Evolutionary conservation across 345 rosid species (phyloP), one percentile per base, ranked within the genome.

Genomic region (Laguncularia racemosa): DNA sequence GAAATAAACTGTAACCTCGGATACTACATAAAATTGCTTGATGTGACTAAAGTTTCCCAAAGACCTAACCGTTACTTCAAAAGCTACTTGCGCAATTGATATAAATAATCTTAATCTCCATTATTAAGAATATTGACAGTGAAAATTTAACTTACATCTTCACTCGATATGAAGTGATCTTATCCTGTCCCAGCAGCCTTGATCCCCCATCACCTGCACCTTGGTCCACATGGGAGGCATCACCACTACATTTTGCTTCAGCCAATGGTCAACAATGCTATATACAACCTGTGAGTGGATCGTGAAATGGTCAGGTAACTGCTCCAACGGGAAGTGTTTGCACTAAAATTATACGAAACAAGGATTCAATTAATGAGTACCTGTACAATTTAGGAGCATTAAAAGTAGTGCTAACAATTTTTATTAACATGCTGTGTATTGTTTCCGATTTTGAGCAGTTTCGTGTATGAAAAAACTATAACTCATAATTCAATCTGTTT

Each of bases 331-430:
- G n/a, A 20, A 40, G 46, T 14, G 11, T 46, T 28, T 20, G 44
- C 20, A 14, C n/a, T 62, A 55, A 50, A 21, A 33, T 33, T 33
- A 17, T 12, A 64, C 45, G 20, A 26, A 57, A 43, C 33, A 11
- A 56, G 14, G 9, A 19, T 10, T 20, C 19, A 59, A 2, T 8
- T 13, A 23, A 56, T 20, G 1, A 33, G 15, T 69, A 89, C 96
- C 84, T 82, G 80, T 89, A 89, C 75, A 89, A 67, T 71, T 89
- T 84, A 46, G 96, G 95, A 66, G 96, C 89, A 80, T 89, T 85
- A 38, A 80, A 65, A 51, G 96, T 80, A 64, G 76, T 2, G 28
- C 28, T 23, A 6, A 2, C 28, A 3, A 23, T 23, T 23, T 23
- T 6, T 23, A 6, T 23, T 23, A 23, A 23, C 28, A 23, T 23